Base-by-base conservation (phyloP, 768 basidiomycete species). In the Boletus reticulatus region DNA sequence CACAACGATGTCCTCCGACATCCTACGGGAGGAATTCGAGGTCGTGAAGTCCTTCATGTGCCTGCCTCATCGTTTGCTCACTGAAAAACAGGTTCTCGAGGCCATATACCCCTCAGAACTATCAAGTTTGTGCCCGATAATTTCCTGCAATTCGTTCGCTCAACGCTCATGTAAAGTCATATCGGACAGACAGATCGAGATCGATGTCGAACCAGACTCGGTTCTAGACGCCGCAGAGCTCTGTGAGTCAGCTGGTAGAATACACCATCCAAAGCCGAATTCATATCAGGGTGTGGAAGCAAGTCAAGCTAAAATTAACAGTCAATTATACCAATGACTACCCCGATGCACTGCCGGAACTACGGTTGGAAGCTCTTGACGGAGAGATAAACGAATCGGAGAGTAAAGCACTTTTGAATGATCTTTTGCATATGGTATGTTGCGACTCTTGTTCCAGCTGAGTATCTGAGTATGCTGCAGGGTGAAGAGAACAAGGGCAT, bases 31-130 rank as follows among this genome's bases (percentile, higher is more conserved):
- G 75, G 94, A 98, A 73, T 85, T 94, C 59, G 94, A 98, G 85
- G 94, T 95, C 65, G 60, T 52, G 24, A 56, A 57, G 52, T 60
- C 43, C 42, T 54, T 55, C 50, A 42, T 52, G 53, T 39, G 46
- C 43, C 20, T 42, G 31, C 29, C 44, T 47, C 52, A 41, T 39
- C 50, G 14, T 31, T 59, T 46, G 48, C 61, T 51, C 58, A 58
- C 50, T 49, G 22, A 48, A 56, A 55, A 31, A 19, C 65, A 96
- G 89, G 94, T 97, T 27, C 81, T 98, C 62, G 94, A 96, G 75
- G 88, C 93, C 4, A 98, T 98, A 71, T 98, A 96, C 72, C 93
- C 96, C 6, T 88, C 92, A 61, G 96, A 98, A 72, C 77, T 97
- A 55, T 82, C 88, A 66, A 89, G 95, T 97, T 76, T 68, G 94